Evolutionary conservation across 2,329 filamentous ascomycete genomes (phyloP).

Genomic region (Fusarium chuoi): DNA sequence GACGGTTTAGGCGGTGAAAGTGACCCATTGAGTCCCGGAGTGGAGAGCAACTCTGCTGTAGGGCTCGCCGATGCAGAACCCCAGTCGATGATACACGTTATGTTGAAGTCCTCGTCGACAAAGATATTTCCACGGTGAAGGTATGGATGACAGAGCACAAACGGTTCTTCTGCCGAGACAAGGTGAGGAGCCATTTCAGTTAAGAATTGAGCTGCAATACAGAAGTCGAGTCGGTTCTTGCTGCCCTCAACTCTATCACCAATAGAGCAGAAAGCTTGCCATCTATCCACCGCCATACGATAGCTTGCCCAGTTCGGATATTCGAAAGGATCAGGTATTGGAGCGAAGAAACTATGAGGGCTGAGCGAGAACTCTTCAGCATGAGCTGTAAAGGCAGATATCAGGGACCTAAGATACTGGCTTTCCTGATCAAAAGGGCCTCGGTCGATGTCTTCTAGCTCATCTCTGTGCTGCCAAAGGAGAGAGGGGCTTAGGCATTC

Average conservation of each 20-base stretch:
- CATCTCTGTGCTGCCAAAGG: not conserved
- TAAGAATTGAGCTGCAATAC: not conserved
- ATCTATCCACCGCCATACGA: not conserved
- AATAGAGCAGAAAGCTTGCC: not conserved
- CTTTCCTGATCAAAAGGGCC: not conserved
- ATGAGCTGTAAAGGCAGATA: not conserved
- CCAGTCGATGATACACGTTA: not conserved
- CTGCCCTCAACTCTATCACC: not conserved
- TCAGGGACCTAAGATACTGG: not conserved
- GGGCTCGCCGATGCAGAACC: not conserved
- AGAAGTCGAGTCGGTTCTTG: not conserved
- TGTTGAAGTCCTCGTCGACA: not conserved
- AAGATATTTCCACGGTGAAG: not conserved
- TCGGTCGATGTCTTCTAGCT: not conserved
- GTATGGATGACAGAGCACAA: not conserved
- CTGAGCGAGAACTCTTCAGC: not conserved
- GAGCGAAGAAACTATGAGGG: not conserved
- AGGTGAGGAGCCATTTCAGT: not conserved
- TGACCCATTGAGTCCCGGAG: not conserved
- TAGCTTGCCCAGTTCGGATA: not conserved
- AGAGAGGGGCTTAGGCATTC: not conserved
- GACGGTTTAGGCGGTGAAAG: not conserved
- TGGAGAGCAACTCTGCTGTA: not conserved
- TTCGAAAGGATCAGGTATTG: not conserved
- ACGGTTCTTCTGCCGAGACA: accelerated